Conservation (phyloP, 1,284 basidiomycete genomes). For the Ceratobasidium sp. region DNA sequence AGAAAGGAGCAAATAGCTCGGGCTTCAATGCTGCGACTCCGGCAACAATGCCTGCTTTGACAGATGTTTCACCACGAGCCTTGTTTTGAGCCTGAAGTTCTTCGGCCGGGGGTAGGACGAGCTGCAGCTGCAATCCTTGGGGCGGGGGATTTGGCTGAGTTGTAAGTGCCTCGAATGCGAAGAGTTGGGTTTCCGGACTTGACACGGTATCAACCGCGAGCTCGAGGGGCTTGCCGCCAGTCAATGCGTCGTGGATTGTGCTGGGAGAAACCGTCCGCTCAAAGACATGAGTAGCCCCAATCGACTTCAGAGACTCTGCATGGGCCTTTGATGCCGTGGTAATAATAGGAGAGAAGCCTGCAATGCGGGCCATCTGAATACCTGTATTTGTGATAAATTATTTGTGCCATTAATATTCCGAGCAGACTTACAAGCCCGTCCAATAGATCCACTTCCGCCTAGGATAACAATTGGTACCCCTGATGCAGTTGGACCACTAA, state of each 20-base stretch:
- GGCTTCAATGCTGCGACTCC: neutral
- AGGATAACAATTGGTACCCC: conserved; percentile 57
- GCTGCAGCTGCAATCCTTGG: conserved; percentile 7
- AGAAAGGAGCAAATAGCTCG: conserved; percentile 29
- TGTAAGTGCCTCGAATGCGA: conserved; percentile 50
- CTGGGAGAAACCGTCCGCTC: conserved; percentile 57
- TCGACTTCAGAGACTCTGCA: conserved; percentile 57
- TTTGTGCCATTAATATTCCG: neutral
- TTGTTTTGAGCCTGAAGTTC: conserved; percentile 8
- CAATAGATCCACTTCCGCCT: conserved; percentile 60
- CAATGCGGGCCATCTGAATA: conserved; percentile 46
- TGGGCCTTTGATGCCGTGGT: conserved; percentile 60
- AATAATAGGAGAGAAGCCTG: conserved; percentile 52
- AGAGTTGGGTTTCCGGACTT: conserved; percentile 51
- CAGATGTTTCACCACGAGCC: conserved; percentile 5
- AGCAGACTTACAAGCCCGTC: conserved; percentile 53
- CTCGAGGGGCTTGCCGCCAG: conserved; percentile 47
- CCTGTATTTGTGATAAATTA: conserved; percentile 18
- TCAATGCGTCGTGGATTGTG: conserved; percentile 21
- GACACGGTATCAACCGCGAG: conserved; percentile 59
- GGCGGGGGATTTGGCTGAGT: neutral
- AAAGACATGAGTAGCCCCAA: conserved; percentile 66
- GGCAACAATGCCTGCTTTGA: conserved; percentile 5
- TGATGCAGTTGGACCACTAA: conserved; percentile 53
- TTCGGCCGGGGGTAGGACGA: neutral